A percentile compares a stretch with the other conserved stretches of the same genome.
Conservation (phyloP, 257 asterid species). For the Scutellaria minor region DNA sequence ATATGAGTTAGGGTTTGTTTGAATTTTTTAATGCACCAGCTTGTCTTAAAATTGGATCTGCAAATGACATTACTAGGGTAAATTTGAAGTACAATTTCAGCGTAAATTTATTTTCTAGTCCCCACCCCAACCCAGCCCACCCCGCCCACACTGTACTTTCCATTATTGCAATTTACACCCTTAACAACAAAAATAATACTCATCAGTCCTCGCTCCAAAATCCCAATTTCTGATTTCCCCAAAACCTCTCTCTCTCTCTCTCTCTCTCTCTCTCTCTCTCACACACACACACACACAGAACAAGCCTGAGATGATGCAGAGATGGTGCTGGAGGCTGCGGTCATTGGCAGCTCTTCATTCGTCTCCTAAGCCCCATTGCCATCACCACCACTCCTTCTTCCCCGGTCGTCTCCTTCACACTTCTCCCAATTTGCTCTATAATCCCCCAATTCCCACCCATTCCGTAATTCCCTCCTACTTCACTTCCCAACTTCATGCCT, state of each 20-base stretch:
- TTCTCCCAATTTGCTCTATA: slow-evolving; percentile 44
- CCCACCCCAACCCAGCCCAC: too few species aligned
- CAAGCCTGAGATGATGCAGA: slow-evolving; percentile 35
- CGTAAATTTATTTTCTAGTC: not conserved
- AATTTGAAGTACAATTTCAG: too few species aligned
- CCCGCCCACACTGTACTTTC: not conserved
- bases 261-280: not conserved
- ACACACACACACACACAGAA: not conserved
- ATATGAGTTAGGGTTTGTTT: too few species aligned
- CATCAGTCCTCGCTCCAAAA: not conserved
- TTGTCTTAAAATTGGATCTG: too few species aligned
- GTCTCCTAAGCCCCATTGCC: slow-evolving; percentile 31
- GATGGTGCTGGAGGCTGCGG: slow-evolving; percentile 48
- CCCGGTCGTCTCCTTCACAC: slow-evolving; percentile 47
- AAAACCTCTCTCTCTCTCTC: not conserved
- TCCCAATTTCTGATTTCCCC: slow-evolving; percentile 14
- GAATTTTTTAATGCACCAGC: too few species aligned
- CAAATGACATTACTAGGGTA: too few species aligned
- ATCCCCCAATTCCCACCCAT: slow-evolving; percentile 26
- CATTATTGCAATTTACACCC: slow-evolving; percentile 5
- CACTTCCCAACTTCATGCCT: slow-evolving; percentile 40
- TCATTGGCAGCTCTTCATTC: slow-evolving; percentile 34
- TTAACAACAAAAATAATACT: not conserved
- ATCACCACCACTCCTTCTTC: slow-evolving; percentile 18
- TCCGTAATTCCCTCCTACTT: slow-evolving; percentile 39